Base-by-base conservation (phyloP, 2,329 filamentous ascomycete genomes). In the Colletotrichum echinochloae region DNA sequence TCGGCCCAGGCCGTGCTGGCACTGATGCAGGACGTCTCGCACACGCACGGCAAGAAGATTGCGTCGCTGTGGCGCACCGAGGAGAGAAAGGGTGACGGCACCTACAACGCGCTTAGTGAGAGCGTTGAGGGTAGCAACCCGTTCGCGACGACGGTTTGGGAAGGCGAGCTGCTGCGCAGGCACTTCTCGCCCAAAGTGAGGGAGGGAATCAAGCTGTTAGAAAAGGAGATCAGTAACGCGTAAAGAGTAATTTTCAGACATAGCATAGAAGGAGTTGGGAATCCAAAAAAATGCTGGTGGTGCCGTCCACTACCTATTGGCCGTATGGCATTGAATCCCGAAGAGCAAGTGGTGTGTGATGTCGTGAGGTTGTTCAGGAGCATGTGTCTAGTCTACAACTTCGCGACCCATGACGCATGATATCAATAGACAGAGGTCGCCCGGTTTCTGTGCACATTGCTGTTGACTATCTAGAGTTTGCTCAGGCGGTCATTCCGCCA, bases 21-120 rank as follows among this genome's bases (percentile, higher is more conserved):
- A 2, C 84, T 99, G 35, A 81, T 98, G 52, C 89, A 89, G 61
- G 92, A 95, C 75, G 89, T 98, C 2, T 89, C 92, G 0, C 93
- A 93, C 80, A 91, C 91, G 2, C 94, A 99, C 79, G 91, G 91
- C 57, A 91, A 90, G 75, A 97, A 95, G 81, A 89, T 98, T 52
- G 89, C 89, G 46, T 89, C 91, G n/a, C 81, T 99, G 71, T 99
- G 96, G 95, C 91, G 97, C 76, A 97, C 94, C 0, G 95, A 98
- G 79, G 96, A 98, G 83, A 87, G 95, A 60, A 92, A 93, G 79
- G 95, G 95, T 8, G 95, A 98, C 78, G 96, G 96, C 2, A 89
- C 91, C 1, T 98, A 93, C 77, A 92, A 95, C 80, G 86, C 94
- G 0, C 80, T 91, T 52, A 89, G 90, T 54, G 86, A 87, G 35